Conservation (phyloP, 1,139 yeast species). For the Blastobotrys serpentis region DNA sequence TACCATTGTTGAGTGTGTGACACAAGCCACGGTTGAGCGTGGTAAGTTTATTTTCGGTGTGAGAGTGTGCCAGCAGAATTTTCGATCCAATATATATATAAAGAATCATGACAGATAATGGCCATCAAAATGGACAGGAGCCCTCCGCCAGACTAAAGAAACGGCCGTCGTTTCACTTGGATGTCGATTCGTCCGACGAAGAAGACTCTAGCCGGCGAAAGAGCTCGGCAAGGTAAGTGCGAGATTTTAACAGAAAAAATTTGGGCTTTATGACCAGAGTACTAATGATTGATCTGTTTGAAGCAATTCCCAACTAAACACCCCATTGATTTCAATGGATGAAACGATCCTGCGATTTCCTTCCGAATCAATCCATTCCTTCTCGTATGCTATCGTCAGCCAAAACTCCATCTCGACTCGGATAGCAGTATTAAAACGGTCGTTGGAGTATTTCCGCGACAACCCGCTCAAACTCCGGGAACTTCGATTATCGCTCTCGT, state of each 20-base stretch:
- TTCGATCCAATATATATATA: no score
- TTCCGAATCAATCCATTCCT: constrained; percentile 78
- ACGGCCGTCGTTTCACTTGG: constrained; percentile 26
- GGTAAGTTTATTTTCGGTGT: no score
- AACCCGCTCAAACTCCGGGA: constrained; percentile 36
- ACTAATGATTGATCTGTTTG: neutral
- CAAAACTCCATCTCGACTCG: constrained; percentile 78
- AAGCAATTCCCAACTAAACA: constrained; percentile 3
- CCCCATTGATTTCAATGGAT: constrained; percentile 14
- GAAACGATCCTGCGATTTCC: constrained; percentile 54
- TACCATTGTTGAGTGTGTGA: no score
- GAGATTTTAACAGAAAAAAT: no score
- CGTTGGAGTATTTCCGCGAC: constrained; percentile 68
- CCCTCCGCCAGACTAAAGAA: constrained; percentile 3
- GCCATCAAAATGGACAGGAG: neutral
- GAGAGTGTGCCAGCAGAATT: no score
- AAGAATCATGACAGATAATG: constrained; percentile 7
- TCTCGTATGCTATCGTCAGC: constrained; percentile 78
- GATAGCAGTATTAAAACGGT: constrained; percentile 69
- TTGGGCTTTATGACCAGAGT: no score
- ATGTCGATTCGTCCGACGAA: constrained; percentile 20
- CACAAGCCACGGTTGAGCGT: no score
- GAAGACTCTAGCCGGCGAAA: constrained; percentile 16
- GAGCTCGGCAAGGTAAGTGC: neutral
- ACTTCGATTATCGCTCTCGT: constrained; percentile 20